These are phyloP conservation scores for Aspergillus amoenus DNA, from an alignment of 2,329 filamentous ascomycete species.

Conservation along the genomic window DNA sequence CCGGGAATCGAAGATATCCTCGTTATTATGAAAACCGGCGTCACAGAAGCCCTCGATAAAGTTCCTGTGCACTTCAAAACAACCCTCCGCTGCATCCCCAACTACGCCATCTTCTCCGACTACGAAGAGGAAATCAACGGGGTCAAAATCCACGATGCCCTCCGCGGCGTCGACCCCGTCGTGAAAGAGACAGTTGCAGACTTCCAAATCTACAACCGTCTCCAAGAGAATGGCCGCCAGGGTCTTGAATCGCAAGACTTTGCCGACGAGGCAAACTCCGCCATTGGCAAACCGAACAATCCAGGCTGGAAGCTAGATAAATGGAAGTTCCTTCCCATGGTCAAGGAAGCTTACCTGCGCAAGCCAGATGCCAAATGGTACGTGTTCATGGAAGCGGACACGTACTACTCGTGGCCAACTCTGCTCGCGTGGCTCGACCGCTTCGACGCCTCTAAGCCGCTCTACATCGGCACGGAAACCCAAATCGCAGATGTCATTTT, in stretches of 20 bases:
- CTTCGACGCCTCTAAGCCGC: conserved; percentile 49
- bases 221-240: conserved; percentile 44
- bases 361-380: conserved; percentile 56
- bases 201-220: conserved; percentile 53
- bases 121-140: conserved; percentile 54
- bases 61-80: conserved; percentile 56
- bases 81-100: conserved; percentile 55
- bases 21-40: conserved; percentile 59
- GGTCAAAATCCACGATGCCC: conserved; percentile 51
- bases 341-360: conserved; percentile 48
- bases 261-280: conserved; percentile 39
- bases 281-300: conserved; percentile 46
- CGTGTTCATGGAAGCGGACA: conserved; percentile 60
- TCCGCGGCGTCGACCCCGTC: conserved; percentile 44
- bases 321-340: conserved; percentile 59
- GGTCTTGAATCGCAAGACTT: conserved; percentile 41
- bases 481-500: conserved; percentile 52
- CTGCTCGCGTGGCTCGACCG: conserved; percentile 53
- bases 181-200: conserved; percentile 45
- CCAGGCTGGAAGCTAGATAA: conserved; percentile 55
- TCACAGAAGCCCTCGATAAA: conserved; percentile 56
- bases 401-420: conserved; percentile 56
- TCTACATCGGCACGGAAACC: conserved; percentile 57
- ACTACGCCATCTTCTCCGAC: conserved; percentile 61
- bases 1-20: conserved; percentile 53